phyloP scores from a whole-genome alignment of 805 yeast genomes.

The Lachancea thermotolerans region DNA sequence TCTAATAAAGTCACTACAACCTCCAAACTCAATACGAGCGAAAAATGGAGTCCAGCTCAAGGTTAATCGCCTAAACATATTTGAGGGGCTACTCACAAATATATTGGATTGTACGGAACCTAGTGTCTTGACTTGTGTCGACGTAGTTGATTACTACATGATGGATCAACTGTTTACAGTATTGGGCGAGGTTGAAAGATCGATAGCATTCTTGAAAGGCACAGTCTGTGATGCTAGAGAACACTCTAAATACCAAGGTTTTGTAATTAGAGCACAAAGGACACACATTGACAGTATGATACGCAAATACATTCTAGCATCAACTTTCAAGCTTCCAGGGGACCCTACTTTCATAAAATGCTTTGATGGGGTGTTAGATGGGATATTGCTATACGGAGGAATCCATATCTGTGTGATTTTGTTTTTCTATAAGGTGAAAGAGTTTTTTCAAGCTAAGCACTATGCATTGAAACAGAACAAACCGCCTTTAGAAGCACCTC shows the following conservation, averaged over 20 bases:
- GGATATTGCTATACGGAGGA: conserved; percentile 40
- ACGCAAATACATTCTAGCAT: conserved; percentile 34
- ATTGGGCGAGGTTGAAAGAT: conserved; percentile 16
- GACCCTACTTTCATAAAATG: conserved; percentile 33
- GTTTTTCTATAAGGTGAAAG: conserved; percentile 36
- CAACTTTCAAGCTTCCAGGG: conserved; percentile 29
- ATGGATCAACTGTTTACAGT: conserved; percentile 14
- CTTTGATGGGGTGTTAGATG: conserved; percentile 38
- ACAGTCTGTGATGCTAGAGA: conserved; percentile 13
- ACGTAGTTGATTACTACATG: conserved; percentile 8
- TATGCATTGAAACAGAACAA: not conserved
- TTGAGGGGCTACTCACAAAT: conserved; percentile 13
- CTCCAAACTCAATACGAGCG: not conserved
- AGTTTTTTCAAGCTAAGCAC: conserved; percentile 13
- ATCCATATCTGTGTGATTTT: conserved; percentile 37
- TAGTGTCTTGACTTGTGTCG: conserved; percentile 9
- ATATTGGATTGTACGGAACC: conserved; percentile 14
- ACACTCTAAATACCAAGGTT: conserved; percentile 1
- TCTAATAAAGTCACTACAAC: conserved; percentile 8
- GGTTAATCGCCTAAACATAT: conserved; percentile 9
- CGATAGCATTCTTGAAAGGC: conserved; percentile 15
- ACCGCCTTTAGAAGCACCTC: not conserved
- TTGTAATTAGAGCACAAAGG: conserved; percentile 12
- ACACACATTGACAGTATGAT: conserved; percentile 32
- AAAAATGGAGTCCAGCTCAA: conserved; percentile 3